Conservation (phyloP, 1,284 basidiomycete species). For the Fomitopsis betulina region DNA sequence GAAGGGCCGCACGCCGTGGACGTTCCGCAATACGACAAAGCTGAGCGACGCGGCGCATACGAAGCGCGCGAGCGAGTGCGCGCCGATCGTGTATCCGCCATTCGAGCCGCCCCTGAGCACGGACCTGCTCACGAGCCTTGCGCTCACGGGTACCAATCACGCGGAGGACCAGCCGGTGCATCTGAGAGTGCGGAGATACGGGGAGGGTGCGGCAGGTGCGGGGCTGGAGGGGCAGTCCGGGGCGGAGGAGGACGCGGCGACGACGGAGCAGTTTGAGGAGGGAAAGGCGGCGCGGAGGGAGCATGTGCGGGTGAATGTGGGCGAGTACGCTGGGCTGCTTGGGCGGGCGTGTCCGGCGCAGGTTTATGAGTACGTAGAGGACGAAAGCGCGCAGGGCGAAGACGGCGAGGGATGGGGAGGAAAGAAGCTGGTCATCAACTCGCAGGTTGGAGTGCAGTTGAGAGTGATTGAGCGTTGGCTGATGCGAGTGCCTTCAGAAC, state of each 20-base stretch:
- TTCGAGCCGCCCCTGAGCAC: constrained; percentile 92
- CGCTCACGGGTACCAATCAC: constrained; percentile 94
- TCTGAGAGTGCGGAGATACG: constrained; percentile 59
- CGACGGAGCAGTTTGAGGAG: constrained; percentile 27
- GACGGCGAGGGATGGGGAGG: constrained; percentile 51
- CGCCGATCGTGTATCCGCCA: constrained; percentile 87
- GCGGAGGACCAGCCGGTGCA: constrained; percentile 95
- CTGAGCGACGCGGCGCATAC: constrained; percentile 74
- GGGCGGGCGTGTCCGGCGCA: constrained; percentile 92
- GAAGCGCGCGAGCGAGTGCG: constrained; percentile 59
- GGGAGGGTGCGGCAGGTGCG: constrained; percentile 37
- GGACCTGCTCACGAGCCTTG: constrained; percentile 88
- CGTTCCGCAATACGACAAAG: constrained; percentile 66
- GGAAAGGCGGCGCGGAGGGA: constrained; percentile 41
- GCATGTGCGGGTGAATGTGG: constrained; percentile 79
- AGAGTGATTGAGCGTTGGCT: neutral
- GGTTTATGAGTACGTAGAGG: constrained; percentile 97
- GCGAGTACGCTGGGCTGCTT: constrained; percentile 83
- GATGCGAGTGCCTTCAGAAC: constrained; percentile 41
- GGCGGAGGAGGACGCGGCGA: constrained; percentile 35
- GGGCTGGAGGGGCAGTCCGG: constrained; percentile 46
- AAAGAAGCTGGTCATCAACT: constrained; percentile 94
- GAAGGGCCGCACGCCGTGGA: constrained; percentile 90
- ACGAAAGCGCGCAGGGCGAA: constrained; percentile 37
- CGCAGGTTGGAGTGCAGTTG: constrained; percentile 55